Conservation (phyloP, 169 alveolate species). For the Neospora caninum region DNA sequence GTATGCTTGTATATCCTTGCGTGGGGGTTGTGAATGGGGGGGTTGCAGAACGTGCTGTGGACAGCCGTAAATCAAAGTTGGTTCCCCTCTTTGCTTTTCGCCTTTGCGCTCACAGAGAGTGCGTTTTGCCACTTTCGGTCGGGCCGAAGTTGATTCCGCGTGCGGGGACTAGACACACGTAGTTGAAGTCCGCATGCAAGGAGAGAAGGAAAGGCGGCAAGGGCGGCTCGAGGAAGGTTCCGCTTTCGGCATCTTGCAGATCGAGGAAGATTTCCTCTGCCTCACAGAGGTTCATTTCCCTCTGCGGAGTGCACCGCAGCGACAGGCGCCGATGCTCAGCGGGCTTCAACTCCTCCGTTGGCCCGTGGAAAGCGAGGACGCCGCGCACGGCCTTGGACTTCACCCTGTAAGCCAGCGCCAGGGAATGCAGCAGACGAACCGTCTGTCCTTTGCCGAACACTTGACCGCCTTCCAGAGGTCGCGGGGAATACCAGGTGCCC, state of each 20-base stretch:
- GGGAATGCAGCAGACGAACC: not conserved
- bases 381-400: slow-evolving; percentile 35
- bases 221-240: slow-evolving; percentile 84
- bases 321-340: slow-evolving; percentile 57
- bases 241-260: slow-evolving; percentile 87
- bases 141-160: slow-evolving; percentile 94
- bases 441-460: too few relatives aligned
- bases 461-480: too few relatives aligned
- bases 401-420: slow-evolving; percentile 18
- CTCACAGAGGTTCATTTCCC: slow-evolving; percentile 81
- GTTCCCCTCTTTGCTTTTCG: slow-evolving; percentile 79
- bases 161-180: slow-evolving; percentile 89
- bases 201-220: slow-evolving; percentile 73
- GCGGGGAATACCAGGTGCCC: too few relatives aligned
- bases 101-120: slow-evolving; percentile 44
- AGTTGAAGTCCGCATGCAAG: slow-evolving; percentile 89
- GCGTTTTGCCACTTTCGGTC: slow-evolving; percentile 86
- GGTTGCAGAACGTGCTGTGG: not conserved
- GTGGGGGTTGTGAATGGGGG: too few relatives aligned
- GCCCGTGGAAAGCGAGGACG: slow-evolving; percentile 84
- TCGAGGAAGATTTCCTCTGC: slow-evolving; percentile 85
- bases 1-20: too few relatives aligned
- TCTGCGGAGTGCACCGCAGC: slow-evolving; percentile 51
- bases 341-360: slow-evolving; percentile 81
- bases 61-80: slow-evolving; percentile 53